Percentiles rank a stretch among this genome's conserved stretches.
Evolutionary conservation across 177 flowering plant species (phyloP).

Genomic region (Vitis hybrid): DNA sequence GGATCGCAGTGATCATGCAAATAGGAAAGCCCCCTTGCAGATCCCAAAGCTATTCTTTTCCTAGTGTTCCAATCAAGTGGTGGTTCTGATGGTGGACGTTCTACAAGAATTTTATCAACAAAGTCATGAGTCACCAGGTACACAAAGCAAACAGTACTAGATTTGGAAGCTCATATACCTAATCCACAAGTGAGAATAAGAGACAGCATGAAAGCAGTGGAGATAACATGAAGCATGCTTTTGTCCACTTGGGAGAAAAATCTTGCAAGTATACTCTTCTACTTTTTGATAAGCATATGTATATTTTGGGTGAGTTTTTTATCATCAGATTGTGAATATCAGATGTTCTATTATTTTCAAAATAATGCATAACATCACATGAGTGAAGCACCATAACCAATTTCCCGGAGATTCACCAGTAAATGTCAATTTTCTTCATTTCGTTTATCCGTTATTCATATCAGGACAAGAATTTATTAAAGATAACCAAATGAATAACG

Average conservation of each 20-base stretch:
- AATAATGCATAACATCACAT: no score
- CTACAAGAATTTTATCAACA: constrained; percentile 11
- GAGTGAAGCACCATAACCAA: no score
- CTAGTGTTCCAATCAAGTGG: constrained; percentile 26
- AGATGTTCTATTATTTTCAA: no score
- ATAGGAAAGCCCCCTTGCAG: constrained; percentile 27
- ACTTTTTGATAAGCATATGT: no score
- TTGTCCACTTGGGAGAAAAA: neutral
- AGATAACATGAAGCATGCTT: neutral
- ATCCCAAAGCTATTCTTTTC: constrained; percentile 23
- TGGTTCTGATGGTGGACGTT: constrained; percentile 12
- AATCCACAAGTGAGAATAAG: neutral
- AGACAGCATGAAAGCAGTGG: neutral
- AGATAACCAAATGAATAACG: no score
- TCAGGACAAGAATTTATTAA: no score
- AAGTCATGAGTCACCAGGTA: neutral
- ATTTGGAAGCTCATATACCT: neutral
- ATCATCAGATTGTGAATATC: no score
- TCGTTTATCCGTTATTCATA: no score
- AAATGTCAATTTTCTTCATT: no score
- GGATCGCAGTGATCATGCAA: no score
- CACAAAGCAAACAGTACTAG: neutral
- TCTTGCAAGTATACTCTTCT: neutral
- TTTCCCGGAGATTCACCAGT: no score
- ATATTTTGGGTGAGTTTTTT: no score